Base-by-base conservation (phyloP, 1,139 yeast species). In the Suhomyces yuchorum region DNA sequence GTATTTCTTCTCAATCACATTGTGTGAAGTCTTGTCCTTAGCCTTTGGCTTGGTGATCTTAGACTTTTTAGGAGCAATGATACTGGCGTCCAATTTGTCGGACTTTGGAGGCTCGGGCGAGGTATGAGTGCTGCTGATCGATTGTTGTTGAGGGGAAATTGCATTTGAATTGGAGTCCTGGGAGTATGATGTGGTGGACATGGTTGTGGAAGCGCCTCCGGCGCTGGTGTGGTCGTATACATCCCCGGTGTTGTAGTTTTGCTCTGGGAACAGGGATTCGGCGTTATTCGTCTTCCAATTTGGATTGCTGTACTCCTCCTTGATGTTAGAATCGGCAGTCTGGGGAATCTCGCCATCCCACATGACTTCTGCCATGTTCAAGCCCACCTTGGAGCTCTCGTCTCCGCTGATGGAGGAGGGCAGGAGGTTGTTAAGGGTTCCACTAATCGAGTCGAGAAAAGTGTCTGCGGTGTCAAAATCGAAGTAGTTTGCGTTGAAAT, bases 1-100 rank as follows among this genome's bases (percentile, higher is more conserved):
- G 66, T 87, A 87, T 60, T 87, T 82, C 66, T 86, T 85, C 61
- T 87, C 95, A 58, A 87, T 85, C 80, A 86, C 79, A 59, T 87
- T 87, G 65, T 87, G 93, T n/a, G 90, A 82, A 11, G 85, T 77
- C 60, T 82, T 80, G 55, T 83, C 84, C 65, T 81, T 79, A 37
- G 61, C 54, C 44, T 61, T 65, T 6, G 76, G 74, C 47, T 74
- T 75, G n/a, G 65, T 53, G 33, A 70, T 59, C 42, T 67, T 67
- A 42, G 48, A 30, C 37, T 51, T 51, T 17, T 30, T 28, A 30
- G 40, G 28, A 14, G 40, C 17, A 2, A 47, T 37, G 17, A 28
- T 38, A 15, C 44, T 32, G 15, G 24, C 46, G 5, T 46, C 48
- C 17, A 41, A 39, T 3, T 23, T 28, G 23, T 51, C 52, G 3